phyloP scores from a whole-genome alignment of 176 grass and related monocot genomes.

The Aechmea fasciata region DNA sequence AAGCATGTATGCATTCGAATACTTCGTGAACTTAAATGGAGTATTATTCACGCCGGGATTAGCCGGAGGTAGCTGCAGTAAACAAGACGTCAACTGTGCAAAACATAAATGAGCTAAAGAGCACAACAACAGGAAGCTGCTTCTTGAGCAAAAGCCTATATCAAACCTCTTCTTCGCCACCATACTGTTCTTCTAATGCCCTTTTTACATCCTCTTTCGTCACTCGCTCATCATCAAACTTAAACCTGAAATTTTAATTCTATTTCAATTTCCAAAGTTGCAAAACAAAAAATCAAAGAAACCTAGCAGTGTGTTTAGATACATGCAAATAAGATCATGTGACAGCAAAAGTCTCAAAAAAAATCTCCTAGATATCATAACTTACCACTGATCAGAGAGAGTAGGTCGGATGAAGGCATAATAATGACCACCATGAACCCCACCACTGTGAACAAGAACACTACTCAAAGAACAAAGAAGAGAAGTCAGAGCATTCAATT shows the following conservation, averaged over 20 bases:
- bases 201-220: slow-evolving; percentile 55
- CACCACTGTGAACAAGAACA: slow-evolving; percentile 26
- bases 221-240: slow-evolving; percentile 70
- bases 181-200: slow-evolving; percentile 63
- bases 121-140: slow-evolving; percentile 3
- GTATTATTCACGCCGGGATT: slow-evolving; percentile 55
- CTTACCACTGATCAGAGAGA: slow-evolving; percentile 20
- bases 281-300: neutral
- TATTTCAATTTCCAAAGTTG: neutral
- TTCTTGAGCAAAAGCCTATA: slow-evolving; percentile 5
- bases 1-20: slow-evolving; percentile 85
- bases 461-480: slow-evolving; percentile 6
- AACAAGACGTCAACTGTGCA: neutral
- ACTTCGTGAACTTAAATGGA: slow-evolving; percentile 60
- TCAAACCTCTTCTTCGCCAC: slow-evolving; percentile 66
- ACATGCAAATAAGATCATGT: too few relatives aligned
- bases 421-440: slow-evolving; percentile 26
- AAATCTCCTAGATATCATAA: too few relatives aligned
- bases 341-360: too few relatives aligned
- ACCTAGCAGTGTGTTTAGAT: too few relatives aligned
- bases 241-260: slow-evolving; percentile 40
- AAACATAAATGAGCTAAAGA: slow-evolving; percentile 1
- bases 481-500: neutral
- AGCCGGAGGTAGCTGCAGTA: slow-evolving; percentile 44
- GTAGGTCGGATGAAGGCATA: slow-evolving; percentile 23